These are phyloP conservation scores for Rhazya stricta DNA, from an alignment of 257 asterid species.

Conservation along the genomic window DNA sequence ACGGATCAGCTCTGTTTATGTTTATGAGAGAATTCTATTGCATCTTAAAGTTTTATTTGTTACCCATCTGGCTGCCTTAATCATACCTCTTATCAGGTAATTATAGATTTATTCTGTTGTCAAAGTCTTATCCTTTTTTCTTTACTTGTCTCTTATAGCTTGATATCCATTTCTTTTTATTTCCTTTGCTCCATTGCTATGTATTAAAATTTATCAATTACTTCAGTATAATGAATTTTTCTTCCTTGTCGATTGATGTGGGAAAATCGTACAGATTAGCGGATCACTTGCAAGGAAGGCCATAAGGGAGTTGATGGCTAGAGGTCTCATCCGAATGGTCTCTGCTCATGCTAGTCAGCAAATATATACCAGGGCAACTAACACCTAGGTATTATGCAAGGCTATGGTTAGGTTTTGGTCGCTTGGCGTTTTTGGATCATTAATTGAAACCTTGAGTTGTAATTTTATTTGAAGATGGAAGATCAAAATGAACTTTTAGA, in stretches of 20 bases:
- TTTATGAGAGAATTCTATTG: too few species aligned
- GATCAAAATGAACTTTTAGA: too few species aligned
- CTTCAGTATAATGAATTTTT: background rate
- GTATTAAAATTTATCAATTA: background rate
- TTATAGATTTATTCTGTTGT: too few species aligned
- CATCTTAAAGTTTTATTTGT: background rate
- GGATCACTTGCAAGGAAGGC: constrained; percentile 93
- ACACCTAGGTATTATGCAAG: constrained; percentile 43
- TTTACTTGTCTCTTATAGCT: too few species aligned
- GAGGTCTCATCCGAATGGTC: constrained; percentile 68
- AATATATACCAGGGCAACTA: constrained; percentile 85
- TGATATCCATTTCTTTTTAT: too few species aligned
- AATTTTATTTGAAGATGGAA: background rate
- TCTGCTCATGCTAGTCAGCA: constrained; percentile 88
- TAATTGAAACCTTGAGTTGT: background rate
- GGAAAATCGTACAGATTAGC: constrained; percentile 42
- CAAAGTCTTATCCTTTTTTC: too few species aligned
- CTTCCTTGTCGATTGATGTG: background rate
- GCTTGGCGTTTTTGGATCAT: background rate
- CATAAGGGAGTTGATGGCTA: constrained; percentile 62
- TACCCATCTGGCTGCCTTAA: too few species aligned
- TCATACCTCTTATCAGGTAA: too few species aligned
- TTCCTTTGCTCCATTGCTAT: background rate
- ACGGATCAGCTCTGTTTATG: too few species aligned
- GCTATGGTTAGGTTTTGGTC: too few species aligned